These are phyloP conservation scores for Roridomyces roridus DNA, from an alignment of 768 basidiomycete genomes.

Conservation along the genomic window DNA sequence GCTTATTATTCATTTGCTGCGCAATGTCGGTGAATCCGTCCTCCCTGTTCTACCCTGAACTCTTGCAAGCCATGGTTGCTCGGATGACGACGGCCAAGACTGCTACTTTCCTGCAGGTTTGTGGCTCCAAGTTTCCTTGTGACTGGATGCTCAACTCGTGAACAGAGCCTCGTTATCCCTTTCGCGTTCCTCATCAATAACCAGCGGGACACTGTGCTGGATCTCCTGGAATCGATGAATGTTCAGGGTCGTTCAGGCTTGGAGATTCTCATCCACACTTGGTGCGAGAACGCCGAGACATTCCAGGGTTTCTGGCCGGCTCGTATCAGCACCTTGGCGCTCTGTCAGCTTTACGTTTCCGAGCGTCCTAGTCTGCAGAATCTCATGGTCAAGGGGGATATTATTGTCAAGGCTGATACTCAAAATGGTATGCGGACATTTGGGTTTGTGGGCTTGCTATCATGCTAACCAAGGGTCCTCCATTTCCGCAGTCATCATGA, in stretches of 20 bases:
- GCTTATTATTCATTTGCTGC: slow-evolving; percentile 89
- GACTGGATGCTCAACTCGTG: background rate
- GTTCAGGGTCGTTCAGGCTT: slow-evolving; percentile 70
- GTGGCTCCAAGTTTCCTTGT: slow-evolving; percentile 8
- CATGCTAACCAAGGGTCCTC: background rate
- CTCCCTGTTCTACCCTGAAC: slow-evolving; percentile 85
- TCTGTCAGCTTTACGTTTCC: slow-evolving; percentile 74
- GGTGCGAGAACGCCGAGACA: slow-evolving; percentile 94
- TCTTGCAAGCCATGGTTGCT: slow-evolving; percentile 82
- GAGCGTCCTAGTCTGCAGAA: slow-evolving; percentile 70
- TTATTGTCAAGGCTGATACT: slow-evolving; percentile 83
- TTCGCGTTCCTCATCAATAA: slow-evolving; percentile 93
- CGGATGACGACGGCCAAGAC: slow-evolving; percentile 88
- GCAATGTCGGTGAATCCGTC: slow-evolving; percentile 81
- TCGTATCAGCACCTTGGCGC: slow-evolving; percentile 82
- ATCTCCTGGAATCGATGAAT: slow-evolving; percentile 72
- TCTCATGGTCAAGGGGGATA: slow-evolving; percentile 88
- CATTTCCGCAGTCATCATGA: slow-evolving; percentile 84
- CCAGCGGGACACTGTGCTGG: slow-evolving; percentile 80
- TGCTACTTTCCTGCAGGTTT: slow-evolving; percentile 88
- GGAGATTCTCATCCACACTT: slow-evolving; percentile 88
- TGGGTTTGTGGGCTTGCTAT: slow-evolving; percentile 34
- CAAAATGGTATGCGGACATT: slow-evolving; percentile 86
- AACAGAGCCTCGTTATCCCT: slow-evolving; percentile 86
- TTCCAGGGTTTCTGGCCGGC: slow-evolving; percentile 96